Base-by-base conservation (phyloP, 257 asterid species). In the Verbena officinalis region DNA sequence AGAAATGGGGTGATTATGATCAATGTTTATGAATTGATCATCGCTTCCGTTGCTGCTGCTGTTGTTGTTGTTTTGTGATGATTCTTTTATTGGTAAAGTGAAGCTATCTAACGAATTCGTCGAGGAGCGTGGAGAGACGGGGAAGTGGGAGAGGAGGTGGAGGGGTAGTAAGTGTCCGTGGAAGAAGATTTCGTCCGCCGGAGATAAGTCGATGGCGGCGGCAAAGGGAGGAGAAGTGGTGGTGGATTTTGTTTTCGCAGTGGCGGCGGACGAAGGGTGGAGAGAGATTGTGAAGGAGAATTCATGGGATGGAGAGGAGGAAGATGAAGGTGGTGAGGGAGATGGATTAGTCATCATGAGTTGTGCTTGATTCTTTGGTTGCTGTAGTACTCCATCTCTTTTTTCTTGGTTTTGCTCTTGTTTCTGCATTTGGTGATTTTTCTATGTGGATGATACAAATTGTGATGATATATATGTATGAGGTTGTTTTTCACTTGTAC, bases 131-230 rank as follows among this genome's bases (percentile, higher is more conserved):
- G 94, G 96, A 0, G 95, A 81, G 65, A 72, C 72, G 1, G 86
- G 91, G 2, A 76, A 84, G 60, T 83, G 83, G 44, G 92, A 74
- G 20, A 82, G 76, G 69, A 77, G 83, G 68, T 86, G 95, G 70
- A 89, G 93, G 40, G 96, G 95, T 0, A 86, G 90, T 23, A 89
- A 62, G 72, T 86, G 96, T 53, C 96, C 96, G 55, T 79, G 90
- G 74, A 77, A 89, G 80, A 89, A 89, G 42, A 89, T 89, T 0
- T 89, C 95, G 59, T 81, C 96, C 0, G 96, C 96, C 21, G 96
- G 96, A 46, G 96, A 73, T 68, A 85, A 80, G 75, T 88, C 96
- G 12, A 81, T 42, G 54, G 93, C 33, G 33, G 33, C 33, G 33
- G 33, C 33, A 5, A 27, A 27, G 33, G 59, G 62, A 4, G 92